phyloP scores from a whole-genome alignment of 768 basidiomycete genomes.

The Cystobasidium onofrii region DNA sequence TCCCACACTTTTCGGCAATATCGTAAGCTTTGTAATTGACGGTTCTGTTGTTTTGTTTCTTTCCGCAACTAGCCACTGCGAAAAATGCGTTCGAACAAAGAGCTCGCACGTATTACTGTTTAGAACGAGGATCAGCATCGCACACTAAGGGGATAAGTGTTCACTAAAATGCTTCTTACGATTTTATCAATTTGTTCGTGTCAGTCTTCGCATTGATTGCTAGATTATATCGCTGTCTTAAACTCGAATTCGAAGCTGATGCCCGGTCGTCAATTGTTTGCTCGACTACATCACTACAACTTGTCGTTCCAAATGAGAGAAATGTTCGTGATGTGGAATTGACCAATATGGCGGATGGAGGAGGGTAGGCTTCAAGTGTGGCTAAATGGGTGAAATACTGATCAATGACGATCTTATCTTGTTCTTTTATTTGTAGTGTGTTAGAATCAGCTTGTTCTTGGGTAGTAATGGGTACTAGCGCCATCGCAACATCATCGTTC shows the following conservation, averaged over 20 bases:
- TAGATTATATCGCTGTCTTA: not conserved
- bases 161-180: not conserved
- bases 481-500: conserved; percentile 4
- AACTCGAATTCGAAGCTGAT: not conserved
- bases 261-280: not conserved
- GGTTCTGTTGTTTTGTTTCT: not conserved
- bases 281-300: not conserved
- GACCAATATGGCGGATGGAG: not conserved
- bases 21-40: not conserved
- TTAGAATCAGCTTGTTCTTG: not conserved
- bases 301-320: not conserved
- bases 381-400: not conserved
- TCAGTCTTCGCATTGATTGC: not conserved
- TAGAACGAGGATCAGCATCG: not conserved
- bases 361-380: not conserved
- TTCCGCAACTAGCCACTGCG: conserved; percentile 10
- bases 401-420: not conserved
- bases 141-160: not conserved
- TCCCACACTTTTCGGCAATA: conserved; percentile 20
- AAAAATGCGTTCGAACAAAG: not conserved
- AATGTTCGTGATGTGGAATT: not conserved
- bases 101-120: not conserved
- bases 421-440: not conserved
- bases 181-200: not conserved
- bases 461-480: not conserved